A percentile compares a stretch with the other conserved stretches of the same genome.
phyloP scores from a whole-genome alignment of 2,329 filamentous ascomycete species.

The Penicillium sp. region DNA sequence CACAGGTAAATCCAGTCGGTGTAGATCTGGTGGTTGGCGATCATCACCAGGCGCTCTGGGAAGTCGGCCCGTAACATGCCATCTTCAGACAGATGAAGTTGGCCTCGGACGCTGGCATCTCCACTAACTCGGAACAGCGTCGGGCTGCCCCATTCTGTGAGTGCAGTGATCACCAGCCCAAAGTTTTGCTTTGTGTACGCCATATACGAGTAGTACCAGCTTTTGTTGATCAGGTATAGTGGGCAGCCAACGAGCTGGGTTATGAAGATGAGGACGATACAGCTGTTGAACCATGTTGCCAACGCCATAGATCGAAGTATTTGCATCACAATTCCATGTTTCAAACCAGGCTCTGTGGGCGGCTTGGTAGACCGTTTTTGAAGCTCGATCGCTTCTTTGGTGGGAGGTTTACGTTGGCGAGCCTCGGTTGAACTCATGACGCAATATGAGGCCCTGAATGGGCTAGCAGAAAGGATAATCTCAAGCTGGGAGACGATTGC shows the following conservation, averaged over 20 bases:
- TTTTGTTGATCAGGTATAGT: constrained; percentile 60
- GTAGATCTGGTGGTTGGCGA: constrained; percentile 67
- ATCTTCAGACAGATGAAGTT: constrained; percentile 57
- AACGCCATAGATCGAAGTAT: constrained; percentile 46
- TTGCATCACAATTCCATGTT: constrained; percentile 48
- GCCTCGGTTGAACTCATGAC: constrained; percentile 35
- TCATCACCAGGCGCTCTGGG: constrained; percentile 60
- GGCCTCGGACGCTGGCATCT: constrained; percentile 59
- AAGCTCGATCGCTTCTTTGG: constrained; percentile 17
- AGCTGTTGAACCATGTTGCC: constrained; percentile 46
- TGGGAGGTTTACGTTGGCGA: constrained; percentile 32
- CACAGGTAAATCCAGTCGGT: constrained; percentile 70
- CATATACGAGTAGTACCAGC: constrained; percentile 65
- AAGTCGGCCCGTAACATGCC: constrained; percentile 60
- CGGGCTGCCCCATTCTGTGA: constrained; percentile 64
- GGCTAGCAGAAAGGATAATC: neutral
- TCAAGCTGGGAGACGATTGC: neutral
- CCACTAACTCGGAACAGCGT: constrained; percentile 63
- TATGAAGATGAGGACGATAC: constrained; percentile 45
- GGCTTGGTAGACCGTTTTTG: constrained; percentile 20
- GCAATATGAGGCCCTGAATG: neutral
- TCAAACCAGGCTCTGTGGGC: constrained; percentile 36
- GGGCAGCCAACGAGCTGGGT: constrained; percentile 63
- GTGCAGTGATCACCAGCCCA: constrained; percentile 60
- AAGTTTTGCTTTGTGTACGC: constrained; percentile 66